Percentiles rank a stretch among this genome's conserved stretches.
phyloP scores from a whole-genome alignment of 2,329 filamentous ascomycete genomes.

The Pseudogymnoascus sp. region DNA sequence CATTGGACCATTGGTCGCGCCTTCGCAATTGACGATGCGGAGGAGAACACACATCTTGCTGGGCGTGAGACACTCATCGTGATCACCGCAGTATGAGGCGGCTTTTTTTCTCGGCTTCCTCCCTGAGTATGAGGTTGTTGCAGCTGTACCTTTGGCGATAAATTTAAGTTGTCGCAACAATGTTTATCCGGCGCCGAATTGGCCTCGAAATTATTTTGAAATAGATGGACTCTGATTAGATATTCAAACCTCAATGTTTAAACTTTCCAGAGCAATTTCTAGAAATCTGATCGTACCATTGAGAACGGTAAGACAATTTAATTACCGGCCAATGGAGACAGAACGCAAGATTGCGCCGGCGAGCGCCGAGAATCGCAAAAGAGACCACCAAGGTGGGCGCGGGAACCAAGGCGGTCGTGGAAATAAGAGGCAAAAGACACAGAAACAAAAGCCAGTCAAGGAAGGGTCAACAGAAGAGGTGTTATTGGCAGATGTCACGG shows the following conservation, averaged over 20 bases:
- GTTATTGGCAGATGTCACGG: constrained; percentile 54
- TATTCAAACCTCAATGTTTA: background rate
- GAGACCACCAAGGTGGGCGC: constrained; percentile 1
- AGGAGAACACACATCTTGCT: constrained; percentile 42
- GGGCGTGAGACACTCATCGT: constrained; percentile 42
- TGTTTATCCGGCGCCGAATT: background rate
- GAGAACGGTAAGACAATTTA: background rate
- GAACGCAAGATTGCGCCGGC: background rate
- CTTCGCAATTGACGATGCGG: constrained; percentile 35
- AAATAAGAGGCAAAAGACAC: constrained; percentile 45
- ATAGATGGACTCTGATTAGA: background rate
- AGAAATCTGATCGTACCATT: constrained; percentile 1
- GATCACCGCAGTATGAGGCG: background rate
- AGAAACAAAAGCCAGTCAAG: constrained; percentile 46
- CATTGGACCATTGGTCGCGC: constrained; percentile 35
- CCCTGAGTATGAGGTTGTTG: constrained; percentile 6
- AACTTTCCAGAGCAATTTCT: background rate
- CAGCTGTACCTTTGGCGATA: background rate
- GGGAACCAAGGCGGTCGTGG: constrained; percentile 24
- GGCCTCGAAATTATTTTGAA: constrained; percentile 11
- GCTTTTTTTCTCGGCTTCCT: constrained; percentile 5
- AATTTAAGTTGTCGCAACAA: constrained; percentile 2
- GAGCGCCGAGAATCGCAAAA: constrained; percentile 2
- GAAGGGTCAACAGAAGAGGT: constrained; percentile 61
- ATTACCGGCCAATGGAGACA: constrained; percentile 3